These are phyloP conservation scores for Excoecaria agallocha DNA, from an alignment of 345 rosid species.

Conservation along the genomic window DNA sequence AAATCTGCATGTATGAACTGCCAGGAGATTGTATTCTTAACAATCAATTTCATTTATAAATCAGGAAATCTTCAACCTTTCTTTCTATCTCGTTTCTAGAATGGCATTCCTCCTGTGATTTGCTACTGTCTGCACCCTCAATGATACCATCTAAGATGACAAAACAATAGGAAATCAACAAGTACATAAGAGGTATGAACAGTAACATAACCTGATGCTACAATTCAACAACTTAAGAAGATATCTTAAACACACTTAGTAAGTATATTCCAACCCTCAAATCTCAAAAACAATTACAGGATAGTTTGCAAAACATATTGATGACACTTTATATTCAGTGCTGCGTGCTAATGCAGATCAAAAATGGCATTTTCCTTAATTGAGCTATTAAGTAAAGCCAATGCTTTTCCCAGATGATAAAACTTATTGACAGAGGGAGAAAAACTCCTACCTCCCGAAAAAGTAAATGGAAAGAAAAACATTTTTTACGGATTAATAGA, in stretches of 20 bases:
- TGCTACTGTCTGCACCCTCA: constrained; percentile 43
- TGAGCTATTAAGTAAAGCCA: background rate
- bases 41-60: background rate
- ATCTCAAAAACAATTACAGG: background rate
- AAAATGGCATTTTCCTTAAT: background rate
- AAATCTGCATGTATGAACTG: constrained; percentile 56
- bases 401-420: background rate
- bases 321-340: background rate
- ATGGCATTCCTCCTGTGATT: constrained; percentile 45
- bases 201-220: constrained; percentile 3
- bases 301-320: background rate
- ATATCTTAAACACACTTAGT: background rate
- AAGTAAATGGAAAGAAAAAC: background rate
- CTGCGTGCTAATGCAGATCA: background rate
- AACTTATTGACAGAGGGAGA: background rate
- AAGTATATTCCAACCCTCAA: background rate
- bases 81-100: constrained; percentile 61
- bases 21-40: constrained; percentile 23
- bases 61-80: constrained; percentile 50
- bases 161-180: constrained; percentile 22
- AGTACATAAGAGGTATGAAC: background rate
- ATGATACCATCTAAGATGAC: constrained; percentile 37
- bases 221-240: constrained; percentile 6
- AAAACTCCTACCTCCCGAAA: background rate
- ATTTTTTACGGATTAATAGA: background rate